Evolutionary conservation across 768 basidiomycete genomes (phyloP).

Genomic region (Lentinus tigrinus): DNA sequence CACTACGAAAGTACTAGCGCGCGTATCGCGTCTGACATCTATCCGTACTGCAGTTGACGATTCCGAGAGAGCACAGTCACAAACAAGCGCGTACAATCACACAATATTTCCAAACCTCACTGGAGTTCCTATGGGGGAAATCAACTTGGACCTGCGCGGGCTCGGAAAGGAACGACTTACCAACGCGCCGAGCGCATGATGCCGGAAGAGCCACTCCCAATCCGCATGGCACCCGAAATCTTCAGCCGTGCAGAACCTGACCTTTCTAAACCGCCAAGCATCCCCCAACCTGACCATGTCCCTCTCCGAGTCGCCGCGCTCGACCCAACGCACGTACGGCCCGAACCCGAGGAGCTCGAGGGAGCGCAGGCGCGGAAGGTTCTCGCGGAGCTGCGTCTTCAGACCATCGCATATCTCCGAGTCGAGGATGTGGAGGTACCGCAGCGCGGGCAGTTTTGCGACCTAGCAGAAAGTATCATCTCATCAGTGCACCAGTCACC

Average conservation of each 20-base stretch:
- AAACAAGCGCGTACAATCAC: no score
- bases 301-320: not conserved
- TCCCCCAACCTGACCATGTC: not conserved
- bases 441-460: not conserved
- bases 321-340: not conserved
- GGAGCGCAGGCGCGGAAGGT: not conserved
- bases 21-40: no score
- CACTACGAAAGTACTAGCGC: no score
- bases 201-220: not conserved
- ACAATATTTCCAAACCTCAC: no score
- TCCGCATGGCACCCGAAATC: not conserved
- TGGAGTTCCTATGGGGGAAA: no score
- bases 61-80: no score
- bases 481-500: not conserved
- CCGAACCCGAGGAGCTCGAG: not conserved
- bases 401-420: not conserved
- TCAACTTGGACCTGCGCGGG: no score
- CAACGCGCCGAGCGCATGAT: not conserved
- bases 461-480: not conserved
- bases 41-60: no score
- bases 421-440: not conserved
- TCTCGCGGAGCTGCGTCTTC: not conserved
- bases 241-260: not conserved
- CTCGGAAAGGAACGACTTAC: no score
- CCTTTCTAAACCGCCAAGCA: not conserved